Conservation (phyloP, 345 rosid species). For the Lepidium sativum region DNA sequence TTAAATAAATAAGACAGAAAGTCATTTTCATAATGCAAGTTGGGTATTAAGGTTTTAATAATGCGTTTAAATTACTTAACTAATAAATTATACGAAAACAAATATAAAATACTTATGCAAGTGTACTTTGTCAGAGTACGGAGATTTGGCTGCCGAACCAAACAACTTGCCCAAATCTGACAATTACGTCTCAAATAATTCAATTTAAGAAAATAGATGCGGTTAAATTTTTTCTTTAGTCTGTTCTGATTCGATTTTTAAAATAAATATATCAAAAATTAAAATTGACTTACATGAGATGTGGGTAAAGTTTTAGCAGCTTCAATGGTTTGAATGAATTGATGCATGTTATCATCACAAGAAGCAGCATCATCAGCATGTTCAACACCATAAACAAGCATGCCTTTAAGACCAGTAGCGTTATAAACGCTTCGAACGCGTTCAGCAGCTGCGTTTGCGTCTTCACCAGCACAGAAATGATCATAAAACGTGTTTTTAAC, state of each 20-base stretch:
- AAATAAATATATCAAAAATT: no score
- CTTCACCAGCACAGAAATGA: constrained; percentile 86
- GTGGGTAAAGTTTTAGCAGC: constrained; percentile 55
- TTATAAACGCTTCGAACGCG: constrained; percentile 37
- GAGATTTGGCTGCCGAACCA: constrained; percentile 15
- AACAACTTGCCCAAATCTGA: not conserved
- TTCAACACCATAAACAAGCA: constrained; percentile 74
- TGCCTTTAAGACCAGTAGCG: constrained; percentile 56
- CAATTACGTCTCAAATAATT: not conserved
- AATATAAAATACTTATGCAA: not conserved
- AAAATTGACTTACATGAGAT: constrained; percentile 67
- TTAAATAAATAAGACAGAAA: not conserved
- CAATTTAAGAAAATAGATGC: no score
- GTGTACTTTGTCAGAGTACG: constrained; percentile 19
- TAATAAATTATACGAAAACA: not conserved
- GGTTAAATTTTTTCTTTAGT: not conserved
- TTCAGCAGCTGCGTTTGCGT: constrained; percentile 31
- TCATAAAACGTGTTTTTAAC: constrained; percentile 56
- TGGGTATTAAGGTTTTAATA: not conserved
- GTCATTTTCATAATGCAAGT: constrained; percentile 14
- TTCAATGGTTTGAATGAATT: constrained; percentile 45
- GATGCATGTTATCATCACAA: constrained; percentile 58
- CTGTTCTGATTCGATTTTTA: no score
- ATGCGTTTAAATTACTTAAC: not conserved
- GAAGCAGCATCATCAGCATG: constrained; percentile 44